Evolutionary conservation across 164 flowering plant genomes (phyloP), one percentile per base, ranked within the genome.

Genomic region (Macadamia tetraphylla): DNA sequence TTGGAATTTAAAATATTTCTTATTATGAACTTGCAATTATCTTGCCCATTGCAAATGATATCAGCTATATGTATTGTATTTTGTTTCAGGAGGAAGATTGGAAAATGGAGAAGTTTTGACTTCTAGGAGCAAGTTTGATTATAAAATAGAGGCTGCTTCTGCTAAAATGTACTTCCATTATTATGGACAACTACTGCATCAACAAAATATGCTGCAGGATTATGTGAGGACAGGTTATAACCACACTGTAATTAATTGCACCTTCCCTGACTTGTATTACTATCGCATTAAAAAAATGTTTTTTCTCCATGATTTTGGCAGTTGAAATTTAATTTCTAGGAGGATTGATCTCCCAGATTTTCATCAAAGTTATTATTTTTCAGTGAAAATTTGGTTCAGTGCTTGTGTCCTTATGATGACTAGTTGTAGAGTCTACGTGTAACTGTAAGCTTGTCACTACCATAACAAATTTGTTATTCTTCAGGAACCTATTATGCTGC

Each of bases 121-220:
- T 73, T 71, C 80, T 48, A 80, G 72, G 73, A 87, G 89, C 90
- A 95, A 91, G 81, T 95, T 95, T 71, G 99, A 95, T 82, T 81
- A 82, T 30, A 95, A 95, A 78, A 93, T 89, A 64, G 99, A 95
- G 71, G 76, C 91, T 68, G 81, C 99, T 57, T 95, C 98, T 76
- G 94, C 99, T 23, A 95, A 95, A 78, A 92, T 95, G 97, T 95
- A 95, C 74, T 95, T 95, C 70, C 98, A 95, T 81, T 95, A 92
- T 74, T 95, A 95, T 75, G 97, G 98, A 8, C 99, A 95, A 64
- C 78, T 95, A 49, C 82, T 92, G 57, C 99, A 92, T 74, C 99
- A 95, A 81, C 98, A 95, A 81, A 95, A 92, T 76, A 95, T 95
- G 99, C 68, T 95, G 67, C 98, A 92, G 82, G 99, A 95, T 78